These are phyloP conservation scores for Elymus sibiricus DNA, from an alignment of 176 grass and related monocot genomes.

Conservation along the genomic window DNA sequence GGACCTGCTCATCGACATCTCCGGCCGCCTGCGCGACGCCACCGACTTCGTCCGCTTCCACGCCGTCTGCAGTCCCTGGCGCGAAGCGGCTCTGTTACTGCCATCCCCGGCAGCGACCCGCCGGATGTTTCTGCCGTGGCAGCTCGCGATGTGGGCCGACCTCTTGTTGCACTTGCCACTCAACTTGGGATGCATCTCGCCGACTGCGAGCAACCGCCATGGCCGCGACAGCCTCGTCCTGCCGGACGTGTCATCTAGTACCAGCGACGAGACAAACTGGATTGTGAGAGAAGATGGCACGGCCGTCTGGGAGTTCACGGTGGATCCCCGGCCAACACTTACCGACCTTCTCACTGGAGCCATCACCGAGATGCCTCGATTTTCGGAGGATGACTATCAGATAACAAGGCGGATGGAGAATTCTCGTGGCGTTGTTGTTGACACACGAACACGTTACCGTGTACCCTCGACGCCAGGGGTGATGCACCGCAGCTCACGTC, in stretches of 20 bases:
- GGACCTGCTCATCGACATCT: neutral
- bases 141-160: neutral
- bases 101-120: neutral
- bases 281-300: neutral
- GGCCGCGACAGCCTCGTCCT: neutral
- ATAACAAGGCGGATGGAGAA: neutral
- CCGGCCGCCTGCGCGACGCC: neutral
- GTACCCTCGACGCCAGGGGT: no score
- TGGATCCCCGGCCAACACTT: neutral
- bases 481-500: no score
- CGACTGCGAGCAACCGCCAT: neutral
- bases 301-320: neutral
- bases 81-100: neutral
- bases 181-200: neutral
- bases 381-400: neutral
- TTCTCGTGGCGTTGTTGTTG: neutral
- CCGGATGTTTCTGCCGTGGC: neutral
- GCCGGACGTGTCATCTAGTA: no score
- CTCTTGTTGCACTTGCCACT: neutral
- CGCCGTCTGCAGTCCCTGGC: neutral
- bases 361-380: neutral
- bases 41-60: neutral
- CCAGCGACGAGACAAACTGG: neutral
- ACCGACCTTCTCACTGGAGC: neutral
- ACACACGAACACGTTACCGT: no score